These are phyloP conservation scores for Phylloporus scabripes DNA, from an alignment of 768 basidiomycete genomes.

Conservation along the genomic window DNA sequence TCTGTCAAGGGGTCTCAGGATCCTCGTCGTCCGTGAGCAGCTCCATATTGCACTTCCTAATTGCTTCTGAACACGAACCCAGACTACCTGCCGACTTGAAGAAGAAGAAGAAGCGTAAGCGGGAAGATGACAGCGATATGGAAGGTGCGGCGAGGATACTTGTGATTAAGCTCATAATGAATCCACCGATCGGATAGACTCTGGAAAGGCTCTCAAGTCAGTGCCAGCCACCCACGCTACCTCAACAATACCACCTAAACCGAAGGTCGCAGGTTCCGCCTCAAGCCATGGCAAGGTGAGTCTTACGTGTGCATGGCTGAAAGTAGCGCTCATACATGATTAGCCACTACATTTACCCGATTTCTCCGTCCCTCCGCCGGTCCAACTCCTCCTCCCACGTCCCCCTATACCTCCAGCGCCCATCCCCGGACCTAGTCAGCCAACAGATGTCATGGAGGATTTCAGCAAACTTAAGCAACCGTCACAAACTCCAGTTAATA, in stretches of 20 bases:
- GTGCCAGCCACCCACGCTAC: slow-evolving; percentile 45
- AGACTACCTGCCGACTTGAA: slow-evolving; percentile 49
- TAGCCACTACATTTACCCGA: slow-evolving; percentile 45
- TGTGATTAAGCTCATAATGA: slow-evolving; percentile 1
- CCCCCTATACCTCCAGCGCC: slow-evolving; percentile 61
- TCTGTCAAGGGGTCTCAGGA: slow-evolving; percentile 55
- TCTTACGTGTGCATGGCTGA: background rate
- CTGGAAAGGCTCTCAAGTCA: slow-evolving; percentile 51
- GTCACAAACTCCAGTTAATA: slow-evolving; percentile 58
- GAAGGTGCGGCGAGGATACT: slow-evolving; percentile 45
- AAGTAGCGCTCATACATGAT: slow-evolving; percentile 10
- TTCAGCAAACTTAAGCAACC: slow-evolving; percentile 82
- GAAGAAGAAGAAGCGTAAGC: slow-evolving; percentile 85
- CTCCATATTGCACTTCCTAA: slow-evolving; percentile 9
- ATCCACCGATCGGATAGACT: slow-evolving; percentile 33
- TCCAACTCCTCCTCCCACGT: slow-evolving; percentile 51
- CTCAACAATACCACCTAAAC: slow-evolving; percentile 44
- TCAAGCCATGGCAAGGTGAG: slow-evolving; percentile 49
- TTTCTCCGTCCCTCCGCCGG: slow-evolving; percentile 50
- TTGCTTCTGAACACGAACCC: background rate
- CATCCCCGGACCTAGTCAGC: slow-evolving; percentile 75
- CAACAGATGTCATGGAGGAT: slow-evolving; percentile 81
- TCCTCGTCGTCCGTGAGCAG: slow-evolving; percentile 54
- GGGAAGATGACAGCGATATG: slow-evolving; percentile 68
- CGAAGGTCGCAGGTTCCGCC: slow-evolving; percentile 45